Conservation (phyloP, 129 eudicot species). For the Escallonia rubra region DNA sequence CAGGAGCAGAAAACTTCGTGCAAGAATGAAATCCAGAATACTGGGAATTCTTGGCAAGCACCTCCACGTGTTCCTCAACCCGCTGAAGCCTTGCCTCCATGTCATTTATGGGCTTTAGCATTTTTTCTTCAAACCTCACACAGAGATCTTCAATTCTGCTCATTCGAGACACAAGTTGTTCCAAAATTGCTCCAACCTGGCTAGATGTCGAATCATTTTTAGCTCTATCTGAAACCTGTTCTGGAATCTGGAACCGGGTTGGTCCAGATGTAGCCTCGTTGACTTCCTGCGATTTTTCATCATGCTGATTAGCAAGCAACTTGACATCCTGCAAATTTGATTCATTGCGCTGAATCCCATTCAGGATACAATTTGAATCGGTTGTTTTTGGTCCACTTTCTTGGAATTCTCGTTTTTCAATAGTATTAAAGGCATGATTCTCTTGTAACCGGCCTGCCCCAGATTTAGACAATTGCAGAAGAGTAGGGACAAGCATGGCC, state of each 20-base stretch:
- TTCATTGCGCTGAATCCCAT: constrained; percentile 25
- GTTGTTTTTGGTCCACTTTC: constrained; percentile 16
- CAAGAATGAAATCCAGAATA: constrained; percentile 23
- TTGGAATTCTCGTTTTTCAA: constrained; percentile 12
- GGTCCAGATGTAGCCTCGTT: constrained; percentile 21
- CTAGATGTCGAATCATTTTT: constrained; percentile 16
- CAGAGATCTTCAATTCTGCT: constrained; percentile 68
- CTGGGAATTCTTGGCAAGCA: constrained; percentile 34
- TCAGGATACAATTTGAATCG: constrained; percentile 16
- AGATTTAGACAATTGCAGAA: constrained; percentile 69
- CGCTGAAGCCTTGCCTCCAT: constrained; percentile 74
- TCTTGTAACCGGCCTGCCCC: constrained; percentile 28
- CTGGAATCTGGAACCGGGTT: constrained; percentile 18
- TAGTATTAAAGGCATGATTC: constrained; percentile 26
- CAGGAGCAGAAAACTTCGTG: constrained; percentile 34
- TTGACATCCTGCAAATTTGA: constrained; percentile 14
- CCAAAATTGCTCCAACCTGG: constrained; percentile 51
- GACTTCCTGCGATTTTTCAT: constrained; percentile 19
- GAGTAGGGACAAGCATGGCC: constrained; percentile 88
- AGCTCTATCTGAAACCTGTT: constrained; percentile 4
- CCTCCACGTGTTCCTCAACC: constrained; percentile 67
- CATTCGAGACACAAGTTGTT: constrained; percentile 63
- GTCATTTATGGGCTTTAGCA: constrained; percentile 65
- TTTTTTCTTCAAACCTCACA: constrained; percentile 75
- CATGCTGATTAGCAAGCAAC: constrained; percentile 5